These are phyloP conservation scores for Didymella pomorum DNA, from an alignment of 2,329 filamentous ascomycete species.

Conservation along the genomic window DNA sequence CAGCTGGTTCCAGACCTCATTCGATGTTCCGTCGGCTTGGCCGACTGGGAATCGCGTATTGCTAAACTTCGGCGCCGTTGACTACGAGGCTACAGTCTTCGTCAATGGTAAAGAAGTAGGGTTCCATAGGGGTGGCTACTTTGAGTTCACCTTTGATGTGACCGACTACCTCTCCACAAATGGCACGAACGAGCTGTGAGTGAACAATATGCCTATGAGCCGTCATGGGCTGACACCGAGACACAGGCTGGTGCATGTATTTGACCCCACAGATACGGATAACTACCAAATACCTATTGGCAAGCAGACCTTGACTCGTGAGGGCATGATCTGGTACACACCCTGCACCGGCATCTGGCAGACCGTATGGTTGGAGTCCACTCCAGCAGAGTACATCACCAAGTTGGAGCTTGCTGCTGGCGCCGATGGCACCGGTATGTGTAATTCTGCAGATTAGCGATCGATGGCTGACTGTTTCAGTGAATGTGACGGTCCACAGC, in stretches of 20 bases:
- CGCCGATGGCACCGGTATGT: slow-evolving; percentile 45
- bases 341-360: slow-evolving; percentile 80
- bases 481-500: slow-evolving; percentile 64
- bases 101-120: slow-evolving; percentile 64
- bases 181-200: slow-evolving; percentile 63
- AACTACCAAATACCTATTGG: slow-evolving; percentile 68
- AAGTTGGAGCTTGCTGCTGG: slow-evolving; percentile 66
- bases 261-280: slow-evolving; percentile 70
- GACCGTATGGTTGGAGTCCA: slow-evolving; percentile 74
- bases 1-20: slow-evolving; percentile 61
- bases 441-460: background rate
- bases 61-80: slow-evolving; percentile 67
- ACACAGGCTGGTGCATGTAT: slow-evolving; percentile 67
- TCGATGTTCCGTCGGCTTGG: slow-evolving; percentile 61
- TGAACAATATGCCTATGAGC: slow-evolving; percentile 14
- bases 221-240: background rate
- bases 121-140: slow-evolving; percentile 68
- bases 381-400: slow-evolving; percentile 64
- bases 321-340: slow-evolving; percentile 72
- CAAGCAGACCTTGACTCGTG: slow-evolving; percentile 66
- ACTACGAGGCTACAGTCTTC: slow-evolving; percentile 66
- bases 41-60: slow-evolving; percentile 53
- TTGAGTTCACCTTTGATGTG: slow-evolving; percentile 67
- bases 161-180: slow-evolving; percentile 56
- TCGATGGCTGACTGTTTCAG: slow-evolving; percentile 47